These are phyloP conservation scores for Filobasidium uniguttulatum DNA, from an alignment of 1,284 basidiomycete species.

Conservation along the genomic window DNA sequence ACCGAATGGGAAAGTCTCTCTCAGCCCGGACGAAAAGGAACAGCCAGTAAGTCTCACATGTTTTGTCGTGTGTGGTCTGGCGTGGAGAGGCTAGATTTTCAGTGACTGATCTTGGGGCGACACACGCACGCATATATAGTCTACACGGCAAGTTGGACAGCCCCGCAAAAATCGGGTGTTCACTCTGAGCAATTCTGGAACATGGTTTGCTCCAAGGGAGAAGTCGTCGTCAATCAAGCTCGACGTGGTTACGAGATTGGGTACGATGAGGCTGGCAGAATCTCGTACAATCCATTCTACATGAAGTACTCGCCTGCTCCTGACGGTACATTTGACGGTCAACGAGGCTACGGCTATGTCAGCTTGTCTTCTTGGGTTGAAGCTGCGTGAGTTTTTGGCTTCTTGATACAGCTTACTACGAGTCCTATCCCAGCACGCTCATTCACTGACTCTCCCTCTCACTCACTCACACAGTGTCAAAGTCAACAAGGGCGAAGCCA, in stretches of 20 bases:
- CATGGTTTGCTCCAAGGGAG: constrained; percentile 83
- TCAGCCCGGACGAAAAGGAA: constrained; percentile 48
- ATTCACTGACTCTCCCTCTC: not conserved
- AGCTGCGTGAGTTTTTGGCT: constrained; percentile 12
- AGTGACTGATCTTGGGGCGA: not conserved
- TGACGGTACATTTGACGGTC: constrained; percentile 81
- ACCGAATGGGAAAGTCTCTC: constrained; percentile 76
- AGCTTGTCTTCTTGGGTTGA: constrained; percentile 87
- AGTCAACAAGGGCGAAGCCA: constrained; percentile 56
- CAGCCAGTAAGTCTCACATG: constrained; percentile 17
- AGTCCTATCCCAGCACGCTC: not conserved
- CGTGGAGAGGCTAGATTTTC: not conserved
- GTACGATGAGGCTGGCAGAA: constrained; percentile 63
- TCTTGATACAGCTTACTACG: not conserved
- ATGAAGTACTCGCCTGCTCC: constrained; percentile 89
- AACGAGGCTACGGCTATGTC: constrained; percentile 75
- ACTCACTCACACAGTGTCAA: constrained; percentile 21
- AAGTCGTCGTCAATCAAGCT: constrained; percentile 81
- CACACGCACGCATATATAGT: constrained; percentile 38
- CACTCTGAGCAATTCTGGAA: constrained; percentile 88
- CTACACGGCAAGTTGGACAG: constrained; percentile 69
- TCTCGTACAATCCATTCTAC: constrained; percentile 55
- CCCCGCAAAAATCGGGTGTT: constrained; percentile 40
- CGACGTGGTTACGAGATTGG: constrained; percentile 82
- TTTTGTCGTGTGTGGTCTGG: not conserved